These are phyloP conservation scores for Betula pendula DNA, from an alignment of 306 rosid species.

Conservation along the genomic window DNA sequence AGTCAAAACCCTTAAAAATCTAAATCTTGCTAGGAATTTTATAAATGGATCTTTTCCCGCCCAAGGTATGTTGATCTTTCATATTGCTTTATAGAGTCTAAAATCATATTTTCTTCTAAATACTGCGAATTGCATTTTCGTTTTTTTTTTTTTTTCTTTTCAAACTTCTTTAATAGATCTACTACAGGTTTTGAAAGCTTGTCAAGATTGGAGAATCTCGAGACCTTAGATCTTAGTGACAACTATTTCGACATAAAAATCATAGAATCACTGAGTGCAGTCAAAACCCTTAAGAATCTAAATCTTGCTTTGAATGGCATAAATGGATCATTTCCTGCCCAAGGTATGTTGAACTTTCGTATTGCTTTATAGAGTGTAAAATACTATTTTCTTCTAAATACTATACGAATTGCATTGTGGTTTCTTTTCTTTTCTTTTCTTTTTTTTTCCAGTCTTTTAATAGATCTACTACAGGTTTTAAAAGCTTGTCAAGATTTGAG, in stretches of 20 bases:
- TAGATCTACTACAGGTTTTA: too few relatives aligned
- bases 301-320: neutral
- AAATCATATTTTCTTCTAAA: too few relatives aligned
- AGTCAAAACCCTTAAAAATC: neutral
- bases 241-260: neutral
- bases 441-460: too few relatives aligned
- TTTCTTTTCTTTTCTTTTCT: too few relatives aligned
- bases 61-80: neutral
- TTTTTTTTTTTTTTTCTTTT: too few relatives aligned
- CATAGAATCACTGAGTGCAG: slow-evolving; percentile 13
- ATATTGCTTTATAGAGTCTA: neutral
- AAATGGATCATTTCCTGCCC: slow-evolving; percentile 8
- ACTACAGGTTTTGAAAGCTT: neutral
- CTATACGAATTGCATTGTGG: too few relatives aligned
- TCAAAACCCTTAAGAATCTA: neutral
- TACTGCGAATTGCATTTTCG: too few relatives aligned
- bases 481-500: too few relatives aligned
- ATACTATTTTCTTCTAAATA: too few relatives aligned
- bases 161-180: neutral
- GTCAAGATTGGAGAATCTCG: neutral
- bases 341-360: neutral
- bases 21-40: neutral
- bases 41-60: neutral
- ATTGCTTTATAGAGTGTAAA: too few relatives aligned
- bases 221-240: slow-evolving; percentile 2